phyloP scores from a whole-genome alignment of 805 yeast species.

The Hanseniaspora occidentalis region DNA sequence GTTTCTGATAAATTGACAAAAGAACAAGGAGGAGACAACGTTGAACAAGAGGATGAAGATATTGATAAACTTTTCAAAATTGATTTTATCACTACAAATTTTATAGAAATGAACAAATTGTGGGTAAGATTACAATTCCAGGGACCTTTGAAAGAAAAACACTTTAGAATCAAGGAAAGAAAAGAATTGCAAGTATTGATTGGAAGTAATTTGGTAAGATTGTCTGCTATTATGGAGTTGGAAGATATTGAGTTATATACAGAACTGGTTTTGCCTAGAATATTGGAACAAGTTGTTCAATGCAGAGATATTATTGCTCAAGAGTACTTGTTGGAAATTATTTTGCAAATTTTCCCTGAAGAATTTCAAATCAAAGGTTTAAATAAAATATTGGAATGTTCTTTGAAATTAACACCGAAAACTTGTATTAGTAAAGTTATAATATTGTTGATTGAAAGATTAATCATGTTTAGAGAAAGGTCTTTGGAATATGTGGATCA shows the following conservation, averaged over 20 bases:
- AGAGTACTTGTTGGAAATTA: slow-evolving; percentile 78
- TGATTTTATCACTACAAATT: slow-evolving; percentile 70
- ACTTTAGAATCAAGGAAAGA: slow-evolving; percentile 63
- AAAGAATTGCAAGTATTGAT: slow-evolving; percentile 82
- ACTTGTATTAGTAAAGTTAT: slow-evolving; percentile 59
- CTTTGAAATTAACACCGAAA: slow-evolving; percentile 53
- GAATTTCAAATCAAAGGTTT: slow-evolving; percentile 74
- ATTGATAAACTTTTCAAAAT: slow-evolving; percentile 26
- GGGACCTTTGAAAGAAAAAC: slow-evolving; percentile 78
- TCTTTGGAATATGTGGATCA: slow-evolving; percentile 1
- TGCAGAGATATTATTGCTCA: slow-evolving; percentile 90
- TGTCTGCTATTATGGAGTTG: slow-evolving; percentile 66
- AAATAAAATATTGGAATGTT: slow-evolving; percentile 50
- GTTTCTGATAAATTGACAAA: slow-evolving; percentile 1
- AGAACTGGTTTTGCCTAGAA: slow-evolving; percentile 53
- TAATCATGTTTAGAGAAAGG: slow-evolving; percentile 20
- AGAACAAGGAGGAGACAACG: slow-evolving; percentile 11
- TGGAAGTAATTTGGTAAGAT: slow-evolving; percentile 81
- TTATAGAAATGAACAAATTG: slow-evolving; percentile 92
- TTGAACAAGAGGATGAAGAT: slow-evolving; percentile 16
- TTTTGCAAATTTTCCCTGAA: slow-evolving; percentile 91
- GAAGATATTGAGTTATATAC: slow-evolving; percentile 41
- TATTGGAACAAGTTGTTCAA: slow-evolving; percentile 83
- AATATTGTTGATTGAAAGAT: slow-evolving; percentile 58
- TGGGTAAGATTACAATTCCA: slow-evolving; percentile 97